Conservation (phyloP, 140 eudicot species). For the Eryngium alpinum region DNA sequence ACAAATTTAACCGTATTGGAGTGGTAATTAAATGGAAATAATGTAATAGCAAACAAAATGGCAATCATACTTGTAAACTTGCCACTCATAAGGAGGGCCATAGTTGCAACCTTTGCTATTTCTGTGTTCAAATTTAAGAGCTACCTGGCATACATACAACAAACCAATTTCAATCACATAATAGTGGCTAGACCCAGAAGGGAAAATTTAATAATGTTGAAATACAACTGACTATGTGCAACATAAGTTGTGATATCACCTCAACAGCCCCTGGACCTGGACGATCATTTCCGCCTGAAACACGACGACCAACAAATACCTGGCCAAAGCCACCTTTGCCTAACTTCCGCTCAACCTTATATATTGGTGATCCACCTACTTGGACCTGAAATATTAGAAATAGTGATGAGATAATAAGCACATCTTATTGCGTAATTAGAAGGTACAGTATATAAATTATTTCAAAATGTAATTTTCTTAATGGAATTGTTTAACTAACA, state of each 20-base stretch:
- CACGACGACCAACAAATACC: slow-evolving; percentile 87
- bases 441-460: too few relatives aligned
- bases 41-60: neutral
- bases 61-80: slow-evolving; percentile 73
- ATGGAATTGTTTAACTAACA: too few relatives aligned
- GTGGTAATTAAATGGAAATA: slow-evolving; percentile 12
- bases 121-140: slow-evolving; percentile 84
- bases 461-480: too few relatives aligned
- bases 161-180: neutral
- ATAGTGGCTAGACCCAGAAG: neutral
- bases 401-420: neutral
- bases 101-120: slow-evolving; percentile 91
- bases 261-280: slow-evolving; percentile 74
- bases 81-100: slow-evolving; percentile 97
- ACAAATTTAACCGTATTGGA: slow-evolving; percentile 4
- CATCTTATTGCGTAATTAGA: too few relatives aligned
- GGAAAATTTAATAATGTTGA: neutral
- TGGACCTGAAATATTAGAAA: slow-evolving; percentile 61
- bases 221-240: neutral
- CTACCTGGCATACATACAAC: slow-evolving; percentile 55
- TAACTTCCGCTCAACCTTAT: slow-evolving; percentile 75
- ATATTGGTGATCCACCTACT: slow-evolving; percentile 82
- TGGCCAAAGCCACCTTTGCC: slow-evolving; percentile 99
- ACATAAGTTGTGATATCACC: slow-evolving; percentile 26
- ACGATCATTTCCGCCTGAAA: slow-evolving; percentile 62